Evolutionary conservation across 192 early-diverging fungal species (phyloP), one percentile per base, ranked within the genome.

Genomic region (Kickxella alabastrina): DNA sequence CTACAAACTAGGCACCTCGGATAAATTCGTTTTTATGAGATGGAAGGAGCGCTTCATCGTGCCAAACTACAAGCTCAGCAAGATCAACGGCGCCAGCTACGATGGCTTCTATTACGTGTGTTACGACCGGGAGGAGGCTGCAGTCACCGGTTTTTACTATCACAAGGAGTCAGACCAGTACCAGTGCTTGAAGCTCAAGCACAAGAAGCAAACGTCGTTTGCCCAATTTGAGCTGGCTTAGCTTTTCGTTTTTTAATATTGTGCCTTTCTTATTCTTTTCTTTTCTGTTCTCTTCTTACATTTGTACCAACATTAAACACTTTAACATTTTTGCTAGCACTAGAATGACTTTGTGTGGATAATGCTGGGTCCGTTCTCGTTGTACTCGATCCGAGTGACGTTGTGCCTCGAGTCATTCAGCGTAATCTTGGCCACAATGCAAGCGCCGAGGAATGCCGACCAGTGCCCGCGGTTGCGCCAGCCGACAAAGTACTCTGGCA

Each of bases 31-130:
- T 7, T 91, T 87, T 59, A 91, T 91, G 88, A 78, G 88, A 23
- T 91, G 88, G 88, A 91, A 91, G 83, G 88, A 91, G 64, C 85
- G 85, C 57, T 91, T 89, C 72, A 68, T 91, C 39, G 83, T 91
- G 6, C 88, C 88, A 27, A 85, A 91, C 74, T 85, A 89, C 79
- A 68, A 71, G 48, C 82, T 89, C 49, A 83, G 75, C 55, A 54
- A 68, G 27, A 84, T 91, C 37, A 71, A 64, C 40, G 88, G 88
- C 34, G 88, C 88, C 48, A 86, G 83, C 39, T 91, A 85, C 76
- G 87, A 85, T 22, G 88, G 88, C 23, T 91, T 91, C 59, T 91
- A 91, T 63, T 91, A 88, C 51, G 81, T 75, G 71, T 75, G 81
- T 77, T 88, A 82, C 55, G 76, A 87, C 58, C 79, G 79, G 44